phyloP scores from a whole-genome alignment of 768 basidiomycete species.

The Suillus occidentalis region DNA sequence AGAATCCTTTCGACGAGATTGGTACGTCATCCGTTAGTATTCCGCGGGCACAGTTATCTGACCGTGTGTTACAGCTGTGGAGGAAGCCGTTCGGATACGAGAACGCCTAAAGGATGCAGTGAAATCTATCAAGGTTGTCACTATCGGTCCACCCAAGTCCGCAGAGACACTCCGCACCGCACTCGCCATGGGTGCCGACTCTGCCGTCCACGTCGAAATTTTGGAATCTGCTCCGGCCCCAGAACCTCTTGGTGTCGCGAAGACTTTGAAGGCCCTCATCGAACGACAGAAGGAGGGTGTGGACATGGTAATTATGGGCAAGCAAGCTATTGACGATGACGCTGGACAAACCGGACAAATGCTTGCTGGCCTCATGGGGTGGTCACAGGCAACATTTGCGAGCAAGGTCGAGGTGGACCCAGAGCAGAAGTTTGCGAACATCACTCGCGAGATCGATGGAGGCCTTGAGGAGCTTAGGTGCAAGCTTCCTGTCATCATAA shows the following conservation, averaged over 20 bases:
- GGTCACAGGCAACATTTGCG: slow-evolving; percentile 95
- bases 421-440: slow-evolving; percentile 59
- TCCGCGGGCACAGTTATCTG: not conserved
- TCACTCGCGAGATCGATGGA: slow-evolving; percentile 93
- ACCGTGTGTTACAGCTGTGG: slow-evolving; percentile 63
- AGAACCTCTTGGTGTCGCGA: slow-evolving; percentile 91
- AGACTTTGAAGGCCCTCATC: slow-evolving; percentile 77
- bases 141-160: slow-evolving; percentile 92
- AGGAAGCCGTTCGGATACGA: slow-evolving; percentile 95
- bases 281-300: slow-evolving; percentile 57
- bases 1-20: slow-evolving; percentile 99
- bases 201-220: slow-evolving; percentile 86
- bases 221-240: slow-evolving; percentile 71
- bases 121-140: slow-evolving; percentile 86
- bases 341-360: slow-evolving; percentile 95
- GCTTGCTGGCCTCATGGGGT: slow-evolving; percentile 89
- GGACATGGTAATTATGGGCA: slow-evolving; percentile 93
- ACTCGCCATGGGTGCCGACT: slow-evolving; percentile 96
- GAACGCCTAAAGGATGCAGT: slow-evolving; percentile 76
- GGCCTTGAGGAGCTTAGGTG: slow-evolving; percentile 83
- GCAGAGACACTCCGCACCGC: slow-evolving; percentile 91
- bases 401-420: slow-evolving; percentile 78
- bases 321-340: slow-evolving; percentile 98
- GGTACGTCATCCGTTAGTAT: slow-evolving; percentile 46
- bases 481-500: slow-evolving; percentile 80